These are phyloP conservation scores for Quercus phellos DNA, from an alignment of 331 rosid species.

Conservation along the genomic window DNA sequence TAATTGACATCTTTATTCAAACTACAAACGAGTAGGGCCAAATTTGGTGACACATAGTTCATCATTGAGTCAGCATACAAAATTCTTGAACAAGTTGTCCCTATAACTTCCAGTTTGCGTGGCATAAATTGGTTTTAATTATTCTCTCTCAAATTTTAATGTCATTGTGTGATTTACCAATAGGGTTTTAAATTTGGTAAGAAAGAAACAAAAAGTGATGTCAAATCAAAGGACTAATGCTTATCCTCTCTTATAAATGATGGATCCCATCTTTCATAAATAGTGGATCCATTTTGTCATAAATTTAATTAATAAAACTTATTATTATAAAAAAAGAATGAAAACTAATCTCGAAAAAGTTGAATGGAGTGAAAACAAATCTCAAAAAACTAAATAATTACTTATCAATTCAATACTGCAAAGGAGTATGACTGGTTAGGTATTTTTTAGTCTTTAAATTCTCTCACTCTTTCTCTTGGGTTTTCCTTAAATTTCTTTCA, in stretches of 20 bases:
- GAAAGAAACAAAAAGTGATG: not conserved
- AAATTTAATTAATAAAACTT: no score
- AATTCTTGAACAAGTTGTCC: not conserved
- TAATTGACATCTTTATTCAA: not conserved
- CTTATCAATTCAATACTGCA: no score
- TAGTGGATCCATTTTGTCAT: no score
- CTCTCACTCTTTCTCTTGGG: not conserved
- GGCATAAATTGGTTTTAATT: not conserved
- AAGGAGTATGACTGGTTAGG: not conserved
- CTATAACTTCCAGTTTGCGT: not conserved
- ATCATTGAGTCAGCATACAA: not conserved
- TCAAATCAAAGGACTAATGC: no score
- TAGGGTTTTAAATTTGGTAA: no score
- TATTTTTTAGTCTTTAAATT: not conserved
- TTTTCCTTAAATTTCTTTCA: slow-evolving; percentile 20
- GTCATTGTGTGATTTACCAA: not conserved
- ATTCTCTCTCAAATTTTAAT: not conserved
- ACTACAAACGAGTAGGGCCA: not conserved
- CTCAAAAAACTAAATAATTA: no score
- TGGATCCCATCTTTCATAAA: no score
- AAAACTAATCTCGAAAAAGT: no score
- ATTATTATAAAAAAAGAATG: no score
- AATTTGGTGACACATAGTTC: not conserved
- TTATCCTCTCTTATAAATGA: no score
- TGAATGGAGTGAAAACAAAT: no score